A percentile compares a stretch with the other conserved stretches of the same genome.
phyloP scores from a whole-genome alignment of 495 filamentous ascomycete species.

The Sporormia fimetaria region DNA sequence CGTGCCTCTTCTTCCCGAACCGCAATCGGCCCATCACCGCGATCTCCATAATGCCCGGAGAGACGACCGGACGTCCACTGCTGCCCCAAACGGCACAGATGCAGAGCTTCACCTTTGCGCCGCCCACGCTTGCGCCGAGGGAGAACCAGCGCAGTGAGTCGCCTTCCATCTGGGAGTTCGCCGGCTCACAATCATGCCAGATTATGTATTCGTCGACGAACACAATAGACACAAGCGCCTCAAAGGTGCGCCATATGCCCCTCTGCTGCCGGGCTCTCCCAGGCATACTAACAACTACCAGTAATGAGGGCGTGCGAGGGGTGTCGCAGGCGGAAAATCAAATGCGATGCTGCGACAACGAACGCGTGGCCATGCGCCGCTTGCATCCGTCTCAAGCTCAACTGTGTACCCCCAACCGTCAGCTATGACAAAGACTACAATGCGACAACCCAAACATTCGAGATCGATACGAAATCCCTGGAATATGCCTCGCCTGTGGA shows the following conservation, averaged over 20 bases:
- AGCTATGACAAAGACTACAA: constrained; percentile 68
- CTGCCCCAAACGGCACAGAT: constrained; percentile 47
- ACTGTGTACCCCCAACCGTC: constrained; percentile 84
- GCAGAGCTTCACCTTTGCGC: constrained; percentile 50
- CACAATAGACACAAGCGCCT: constrained; percentile 95
- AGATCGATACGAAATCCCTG: constrained; percentile 20
- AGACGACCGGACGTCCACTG: constrained; percentile 42
- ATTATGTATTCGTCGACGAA: constrained; percentile 99
- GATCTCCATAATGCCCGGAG: constrained; percentile 41
- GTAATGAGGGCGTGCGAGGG: constrained; percentile 99
- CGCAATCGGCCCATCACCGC: background rate
- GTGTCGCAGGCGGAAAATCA: constrained; percentile 81
- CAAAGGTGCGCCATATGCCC: constrained; percentile 55
- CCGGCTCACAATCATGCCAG: too few relatives aligned
- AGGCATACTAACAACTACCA: constrained; percentile 33
- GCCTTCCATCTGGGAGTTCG: background rate
- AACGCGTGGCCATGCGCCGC: constrained; percentile 98
- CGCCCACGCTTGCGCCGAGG: constrained; percentile 44
- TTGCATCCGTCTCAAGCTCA: constrained; percentile 81
- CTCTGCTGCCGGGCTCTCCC: background rate
- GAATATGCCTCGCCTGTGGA: constrained; percentile 37
- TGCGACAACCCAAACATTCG: constrained; percentile 29
- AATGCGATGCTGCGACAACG: constrained; percentile 95
- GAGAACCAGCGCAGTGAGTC: constrained; percentile 58
- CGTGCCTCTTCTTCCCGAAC: constrained; percentile 1